phyloP scores from a whole-genome alignment of 371 early-diverging fungal genomes.

The Mucor ambiguus region DNA sequence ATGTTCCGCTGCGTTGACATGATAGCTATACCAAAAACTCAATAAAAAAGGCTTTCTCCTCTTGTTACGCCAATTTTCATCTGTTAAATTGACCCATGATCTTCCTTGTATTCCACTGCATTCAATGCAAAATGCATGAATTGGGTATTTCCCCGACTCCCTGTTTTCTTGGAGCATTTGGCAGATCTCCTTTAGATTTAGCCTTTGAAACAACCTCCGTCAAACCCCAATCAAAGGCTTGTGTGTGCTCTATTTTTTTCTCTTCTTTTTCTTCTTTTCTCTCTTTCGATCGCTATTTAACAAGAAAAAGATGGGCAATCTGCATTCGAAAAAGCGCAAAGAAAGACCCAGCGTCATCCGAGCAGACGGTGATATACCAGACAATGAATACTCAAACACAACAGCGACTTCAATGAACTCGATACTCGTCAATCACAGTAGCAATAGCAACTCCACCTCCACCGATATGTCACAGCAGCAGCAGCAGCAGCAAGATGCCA shows the following conservation, averaged over 20 bases:
- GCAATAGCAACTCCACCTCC: slow-evolving; percentile 37
- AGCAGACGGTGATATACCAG: slow-evolving; percentile 30
- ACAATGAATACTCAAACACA: slow-evolving; percentile 41
- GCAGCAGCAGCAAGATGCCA: not conserved
- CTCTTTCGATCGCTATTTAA: not conserved
- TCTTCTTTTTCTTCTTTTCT: not conserved
- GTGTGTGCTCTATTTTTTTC: not conserved
- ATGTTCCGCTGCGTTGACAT: not conserved
- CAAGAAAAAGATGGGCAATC: slow-evolving; percentile 27
- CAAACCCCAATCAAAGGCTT: not conserved
- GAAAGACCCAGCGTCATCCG: slow-evolving; percentile 43
- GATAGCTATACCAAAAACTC: no score
- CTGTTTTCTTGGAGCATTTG: not conserved
- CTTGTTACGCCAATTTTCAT: no score
- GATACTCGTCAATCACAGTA: slow-evolving; percentile 38
- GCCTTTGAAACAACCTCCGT: slow-evolving; percentile 3
- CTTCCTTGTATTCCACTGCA: no score
- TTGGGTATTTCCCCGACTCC: not conserved
- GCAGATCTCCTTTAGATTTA: not conserved
- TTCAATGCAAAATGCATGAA: not conserved
- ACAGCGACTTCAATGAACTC: slow-evolving; percentile 46
- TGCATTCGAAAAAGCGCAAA: slow-evolving; percentile 40
- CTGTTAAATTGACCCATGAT: no score
- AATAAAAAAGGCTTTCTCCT: no score
- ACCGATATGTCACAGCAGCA: slow-evolving; percentile 3